These are phyloP conservation scores for Aspergillus cejpii DNA, from an alignment of 2,329 filamentous ascomycete species.

Conservation along the genomic window DNA sequence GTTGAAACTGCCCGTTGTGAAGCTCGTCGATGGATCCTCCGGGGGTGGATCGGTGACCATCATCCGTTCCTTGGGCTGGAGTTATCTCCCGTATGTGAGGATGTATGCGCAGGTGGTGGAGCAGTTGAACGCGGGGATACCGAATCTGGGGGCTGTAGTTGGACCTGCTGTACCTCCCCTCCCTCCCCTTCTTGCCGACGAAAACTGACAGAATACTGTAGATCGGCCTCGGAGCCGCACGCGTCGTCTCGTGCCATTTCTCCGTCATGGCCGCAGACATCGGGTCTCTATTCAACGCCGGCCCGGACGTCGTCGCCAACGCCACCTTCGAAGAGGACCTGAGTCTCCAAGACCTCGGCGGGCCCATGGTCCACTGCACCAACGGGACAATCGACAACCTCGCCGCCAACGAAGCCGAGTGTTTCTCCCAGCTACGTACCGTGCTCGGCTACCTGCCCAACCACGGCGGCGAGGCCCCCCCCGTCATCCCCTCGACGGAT, in stretches of 20 bases:
- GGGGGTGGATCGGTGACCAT: conserved; percentile 58
- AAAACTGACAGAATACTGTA: conserved; percentile 7
- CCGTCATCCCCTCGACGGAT: conserved; percentile 44
- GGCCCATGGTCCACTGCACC: conserved; percentile 55
- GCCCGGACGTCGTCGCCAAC: conserved; percentile 55
- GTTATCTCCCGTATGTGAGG: conserved; percentile 54
- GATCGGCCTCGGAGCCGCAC: conserved; percentile 57
- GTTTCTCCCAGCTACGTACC: conserved; percentile 54
- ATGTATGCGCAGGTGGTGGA: conserved; percentile 49
- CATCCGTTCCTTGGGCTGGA: conserved; percentile 51
- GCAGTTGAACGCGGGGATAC: conserved; percentile 58
- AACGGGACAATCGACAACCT: conserved; percentile 63
- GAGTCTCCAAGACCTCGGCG: conserved; percentile 53
- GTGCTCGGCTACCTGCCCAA: conserved; percentile 55
- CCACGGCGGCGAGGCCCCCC: conserved; percentile 51
- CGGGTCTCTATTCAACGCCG: conserved; percentile 57
- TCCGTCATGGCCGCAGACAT: conserved; percentile 60
- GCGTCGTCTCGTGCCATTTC: conserved; percentile 58
- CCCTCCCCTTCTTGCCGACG: not conserved
- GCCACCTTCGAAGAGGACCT: conserved; percentile 61
- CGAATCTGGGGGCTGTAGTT: conserved; percentile 57
- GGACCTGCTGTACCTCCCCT: conserved; percentile 47
- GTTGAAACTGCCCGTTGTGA: conserved; percentile 54
- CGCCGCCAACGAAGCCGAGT: conserved; percentile 54
- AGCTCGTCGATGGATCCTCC: conserved; percentile 58